Evolutionary conservation across 768 basidiomycete species (phyloP).

Genomic region (Rickenella mellea): DNA sequence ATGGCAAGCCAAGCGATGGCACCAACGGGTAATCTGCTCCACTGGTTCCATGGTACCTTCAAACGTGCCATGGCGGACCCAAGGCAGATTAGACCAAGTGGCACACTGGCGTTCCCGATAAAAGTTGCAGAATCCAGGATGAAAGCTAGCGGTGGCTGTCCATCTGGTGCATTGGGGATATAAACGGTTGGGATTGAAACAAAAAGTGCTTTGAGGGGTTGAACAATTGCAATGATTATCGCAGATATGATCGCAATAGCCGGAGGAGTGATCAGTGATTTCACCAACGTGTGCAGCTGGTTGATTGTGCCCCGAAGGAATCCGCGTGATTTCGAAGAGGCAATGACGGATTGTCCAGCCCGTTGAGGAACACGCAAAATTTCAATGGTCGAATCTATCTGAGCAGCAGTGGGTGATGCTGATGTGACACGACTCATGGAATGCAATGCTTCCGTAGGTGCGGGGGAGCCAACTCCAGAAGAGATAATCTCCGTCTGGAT

Average conservation of each 20-base stretch:
- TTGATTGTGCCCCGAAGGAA: background rate
- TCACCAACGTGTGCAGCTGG: conserved; percentile 15
- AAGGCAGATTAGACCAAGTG: conserved; percentile 50
- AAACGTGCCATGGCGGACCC: conserved; percentile 56
- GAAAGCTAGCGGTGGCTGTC: conserved; percentile 56
- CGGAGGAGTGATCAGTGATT: conserved; percentile 33
- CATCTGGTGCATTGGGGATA: conserved; percentile 51
- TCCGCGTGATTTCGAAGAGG: background rate
- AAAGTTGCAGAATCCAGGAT: conserved; percentile 48
- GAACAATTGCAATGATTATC: conserved; percentile 47
- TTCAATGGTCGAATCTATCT: background rate
- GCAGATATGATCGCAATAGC: conserved; percentile 45
- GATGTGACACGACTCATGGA: background rate
- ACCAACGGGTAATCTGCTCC: conserved; percentile 36
- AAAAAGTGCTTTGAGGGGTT: conserved; percentile 53
- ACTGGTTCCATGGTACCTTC: conserved; percentile 35
- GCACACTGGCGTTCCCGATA: conserved; percentile 54
- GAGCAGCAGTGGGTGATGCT: background rate
- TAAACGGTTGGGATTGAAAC: conserved; percentile 31
- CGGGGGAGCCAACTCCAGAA: conserved; percentile 1
- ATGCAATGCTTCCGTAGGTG: background rate
- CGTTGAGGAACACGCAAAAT: background rate
- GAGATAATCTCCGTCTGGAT: background rate
- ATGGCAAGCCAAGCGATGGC: conserved; percentile 45
- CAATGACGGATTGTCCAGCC: background rate